A percentile compares a stretch with the other conserved stretches of the same genome.
Evolutionary conservation across 2,329 filamentous ascomycete species (phyloP).

Genomic region (Helotiales sp.): DNA sequence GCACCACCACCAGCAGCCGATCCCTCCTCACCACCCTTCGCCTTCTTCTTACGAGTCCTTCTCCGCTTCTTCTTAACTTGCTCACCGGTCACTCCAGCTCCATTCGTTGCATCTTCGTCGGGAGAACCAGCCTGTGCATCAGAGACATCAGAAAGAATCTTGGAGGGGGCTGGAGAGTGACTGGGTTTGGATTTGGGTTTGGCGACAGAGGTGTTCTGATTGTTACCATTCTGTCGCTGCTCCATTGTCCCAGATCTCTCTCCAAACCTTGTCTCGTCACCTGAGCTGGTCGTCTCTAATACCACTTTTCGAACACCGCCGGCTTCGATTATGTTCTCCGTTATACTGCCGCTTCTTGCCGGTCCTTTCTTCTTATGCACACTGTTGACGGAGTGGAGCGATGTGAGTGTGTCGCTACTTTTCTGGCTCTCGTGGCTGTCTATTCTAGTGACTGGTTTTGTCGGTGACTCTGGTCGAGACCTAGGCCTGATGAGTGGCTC

Average conservation of each 20-base stretch:
- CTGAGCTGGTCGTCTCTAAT: slow-evolving; percentile 62
- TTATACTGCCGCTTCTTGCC: slow-evolving; percentile 76
- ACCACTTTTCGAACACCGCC: slow-evolving; percentile 78
- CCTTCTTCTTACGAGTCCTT: slow-evolving; percentile 38
- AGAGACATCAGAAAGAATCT: slow-evolving; percentile 6
- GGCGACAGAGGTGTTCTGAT: neutral
- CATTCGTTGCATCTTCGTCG: slow-evolving; percentile 9
- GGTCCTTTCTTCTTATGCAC: slow-evolving; percentile 50
- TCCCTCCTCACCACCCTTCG: slow-evolving; percentile 29
- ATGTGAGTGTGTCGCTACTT: slow-evolving; percentile 41
- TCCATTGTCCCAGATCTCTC: neutral
- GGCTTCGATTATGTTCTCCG: slow-evolving; percentile 76
- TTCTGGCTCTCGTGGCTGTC: slow-evolving; percentile 30
- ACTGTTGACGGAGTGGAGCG: slow-evolving; percentile 39
- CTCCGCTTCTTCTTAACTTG: slow-evolving; percentile 39
- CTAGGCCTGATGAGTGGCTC: slow-evolving; percentile 6
- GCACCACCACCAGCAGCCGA: slow-evolving; percentile 16
- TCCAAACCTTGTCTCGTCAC: slow-evolving; percentile 30
- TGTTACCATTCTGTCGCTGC: slow-evolving; percentile 4
- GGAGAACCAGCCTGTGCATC: slow-evolving; percentile 7
- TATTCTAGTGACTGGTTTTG: slow-evolving; percentile 23
- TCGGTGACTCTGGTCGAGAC: slow-evolving; percentile 10
- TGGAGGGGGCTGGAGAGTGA: neutral
- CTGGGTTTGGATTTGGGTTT: neutral
- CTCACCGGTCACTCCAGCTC: slow-evolving; percentile 23